Evolutionary conservation across 495 filamentous ascomycete species (phyloP).

Genomic region (Penicillium lagena): DNA sequence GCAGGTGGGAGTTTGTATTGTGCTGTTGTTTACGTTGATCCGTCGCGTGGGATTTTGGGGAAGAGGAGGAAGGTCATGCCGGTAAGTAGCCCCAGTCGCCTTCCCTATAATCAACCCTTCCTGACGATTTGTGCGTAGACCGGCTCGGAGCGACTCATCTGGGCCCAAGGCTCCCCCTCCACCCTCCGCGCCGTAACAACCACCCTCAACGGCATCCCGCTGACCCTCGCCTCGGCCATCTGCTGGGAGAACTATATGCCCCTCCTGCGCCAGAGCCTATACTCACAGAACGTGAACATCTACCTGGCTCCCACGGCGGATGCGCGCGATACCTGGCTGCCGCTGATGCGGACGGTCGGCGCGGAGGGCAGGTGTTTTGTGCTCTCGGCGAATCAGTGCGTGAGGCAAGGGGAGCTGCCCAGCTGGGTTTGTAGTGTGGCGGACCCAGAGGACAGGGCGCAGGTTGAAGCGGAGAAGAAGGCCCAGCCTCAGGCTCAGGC

Average conservation of each 20-base stretch:
- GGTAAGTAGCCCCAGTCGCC: constrained; percentile 27
- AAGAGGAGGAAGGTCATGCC: constrained; percentile 97
- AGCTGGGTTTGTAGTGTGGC: constrained; percentile 35
- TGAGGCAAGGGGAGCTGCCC: constrained; percentile 51
- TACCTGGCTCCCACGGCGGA: constrained; percentile 93
- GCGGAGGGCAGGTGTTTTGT: constrained; percentile 81
- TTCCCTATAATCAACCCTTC: not conserved
- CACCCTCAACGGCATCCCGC: constrained; percentile 65
- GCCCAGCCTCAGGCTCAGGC: no score
- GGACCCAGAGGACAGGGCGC: no score
- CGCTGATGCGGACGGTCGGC: constrained; percentile 74
- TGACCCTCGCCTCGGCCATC: constrained; percentile 80
- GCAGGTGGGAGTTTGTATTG: constrained; percentile 82
- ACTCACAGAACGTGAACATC: constrained; percentile 86
- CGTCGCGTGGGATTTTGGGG: constrained; percentile 60
- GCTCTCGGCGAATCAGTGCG: constrained; percentile 81
- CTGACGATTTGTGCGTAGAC: constrained; percentile 43
- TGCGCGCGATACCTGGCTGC: constrained; percentile 73
- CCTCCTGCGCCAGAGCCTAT: constrained; percentile 69
- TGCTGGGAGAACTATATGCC: constrained; percentile 99
- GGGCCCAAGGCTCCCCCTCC: constrained; percentile 79
- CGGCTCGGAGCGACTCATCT: constrained; percentile 73
- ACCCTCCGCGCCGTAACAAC: constrained; percentile 79
- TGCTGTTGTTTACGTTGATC: constrained; percentile 76
- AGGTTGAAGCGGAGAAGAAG: no score